Conservation (phyloP, 805 yeast species). For the Kuraishia hungarica region DNA sequence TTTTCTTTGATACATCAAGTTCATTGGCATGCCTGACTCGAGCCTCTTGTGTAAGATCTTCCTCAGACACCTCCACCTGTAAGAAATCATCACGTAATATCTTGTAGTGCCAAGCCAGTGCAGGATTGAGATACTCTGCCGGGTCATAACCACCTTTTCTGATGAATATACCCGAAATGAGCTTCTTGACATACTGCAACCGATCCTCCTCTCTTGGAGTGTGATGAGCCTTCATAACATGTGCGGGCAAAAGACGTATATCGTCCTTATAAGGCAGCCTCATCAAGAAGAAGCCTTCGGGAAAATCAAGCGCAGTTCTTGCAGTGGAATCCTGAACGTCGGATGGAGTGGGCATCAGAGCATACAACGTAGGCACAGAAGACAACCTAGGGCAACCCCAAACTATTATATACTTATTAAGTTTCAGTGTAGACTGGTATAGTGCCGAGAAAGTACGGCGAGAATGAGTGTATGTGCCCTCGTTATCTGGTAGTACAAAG, state of each 20-base stretch:
- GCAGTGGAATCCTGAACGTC: neutral
- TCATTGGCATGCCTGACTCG: slow-evolving; percentile 7
- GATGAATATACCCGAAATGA: slow-evolving; percentile 33
- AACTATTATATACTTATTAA: slow-evolving; percentile 52
- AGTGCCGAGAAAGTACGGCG: slow-evolving; percentile 58
- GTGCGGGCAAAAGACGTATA: slow-evolving; percentile 52
- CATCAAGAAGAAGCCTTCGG: slow-evolving; percentile 69
- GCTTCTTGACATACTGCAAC: slow-evolving; percentile 14
- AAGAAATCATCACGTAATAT: slow-evolving; percentile 57
- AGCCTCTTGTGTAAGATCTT: slow-evolving; percentile 1
- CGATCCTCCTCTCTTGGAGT: slow-evolving; percentile 10
- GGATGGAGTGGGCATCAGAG: slow-evolving; percentile 44
- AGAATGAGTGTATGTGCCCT: slow-evolving; percentile 52
- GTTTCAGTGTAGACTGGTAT: slow-evolving; percentile 46
- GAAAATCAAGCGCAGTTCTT: slow-evolving; percentile 24
- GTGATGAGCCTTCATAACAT: slow-evolving; percentile 12
- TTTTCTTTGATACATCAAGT: slow-evolving; percentile 13
- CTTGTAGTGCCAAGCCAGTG: slow-evolving; percentile 57
- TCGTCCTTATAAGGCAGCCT: slow-evolving; percentile 72
- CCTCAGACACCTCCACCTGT: slow-evolving; percentile 36
- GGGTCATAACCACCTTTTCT: slow-evolving; percentile 43
- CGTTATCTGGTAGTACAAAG: slow-evolving; percentile 60
- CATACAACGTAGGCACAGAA: slow-evolving; percentile 48
- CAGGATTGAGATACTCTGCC: slow-evolving; percentile 52
- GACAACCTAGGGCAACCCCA: slow-evolving; percentile 58